Evolutionary conservation across 176 grass and related monocot species (phyloP).

Genomic region (Aechmea fasciata): DNA sequence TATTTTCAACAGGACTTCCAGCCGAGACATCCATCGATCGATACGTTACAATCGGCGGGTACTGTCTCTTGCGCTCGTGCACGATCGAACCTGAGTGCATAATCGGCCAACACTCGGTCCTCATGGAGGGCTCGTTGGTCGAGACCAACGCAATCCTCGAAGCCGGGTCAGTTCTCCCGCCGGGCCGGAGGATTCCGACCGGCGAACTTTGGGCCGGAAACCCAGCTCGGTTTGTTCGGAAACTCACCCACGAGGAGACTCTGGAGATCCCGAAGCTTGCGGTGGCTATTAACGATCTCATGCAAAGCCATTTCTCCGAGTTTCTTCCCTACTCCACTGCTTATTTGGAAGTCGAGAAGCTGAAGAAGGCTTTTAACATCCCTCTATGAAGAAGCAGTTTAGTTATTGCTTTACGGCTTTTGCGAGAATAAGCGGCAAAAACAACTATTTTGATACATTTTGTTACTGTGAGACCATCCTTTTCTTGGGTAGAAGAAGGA

Average conservation of each 20-base stretch:
- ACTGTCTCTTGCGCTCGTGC: conserved; percentile 80
- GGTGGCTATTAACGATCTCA: conserved; percentile 86
- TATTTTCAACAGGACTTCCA: conserved; percentile 58
- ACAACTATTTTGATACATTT: no score
- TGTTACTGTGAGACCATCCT: no score
- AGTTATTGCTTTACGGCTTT: neutral
- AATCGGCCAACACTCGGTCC: conserved; percentile 83
- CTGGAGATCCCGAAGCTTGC: conserved; percentile 88
- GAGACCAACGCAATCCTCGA: conserved; percentile 97
- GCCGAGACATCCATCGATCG: conserved; percentile 87
- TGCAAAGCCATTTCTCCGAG: conserved; percentile 93
- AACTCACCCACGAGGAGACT: conserved; percentile 85
- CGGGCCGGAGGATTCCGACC: conserved; percentile 73
- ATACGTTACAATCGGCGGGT: conserved; percentile 84
- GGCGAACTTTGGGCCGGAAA: conserved; percentile 94
- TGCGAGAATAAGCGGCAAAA: neutral
- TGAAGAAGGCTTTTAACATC: conserved; percentile 61
- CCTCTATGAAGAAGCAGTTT: conserved; percentile 35
- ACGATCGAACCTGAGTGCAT: conserved; percentile 96
- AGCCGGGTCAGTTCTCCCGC: conserved; percentile 78
- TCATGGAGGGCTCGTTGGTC: conserved; percentile 96
- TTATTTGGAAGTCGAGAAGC: conserved; percentile 94
- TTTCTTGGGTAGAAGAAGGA: no score
- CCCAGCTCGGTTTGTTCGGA: conserved; percentile 72
- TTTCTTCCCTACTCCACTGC: conserved; percentile 86